Percentiles rank a stretch among this genome's conserved stretches.
Conservation (phyloP, 2,329 filamentous ascomycete genomes). For the Orbilia oligospora region DNA sequence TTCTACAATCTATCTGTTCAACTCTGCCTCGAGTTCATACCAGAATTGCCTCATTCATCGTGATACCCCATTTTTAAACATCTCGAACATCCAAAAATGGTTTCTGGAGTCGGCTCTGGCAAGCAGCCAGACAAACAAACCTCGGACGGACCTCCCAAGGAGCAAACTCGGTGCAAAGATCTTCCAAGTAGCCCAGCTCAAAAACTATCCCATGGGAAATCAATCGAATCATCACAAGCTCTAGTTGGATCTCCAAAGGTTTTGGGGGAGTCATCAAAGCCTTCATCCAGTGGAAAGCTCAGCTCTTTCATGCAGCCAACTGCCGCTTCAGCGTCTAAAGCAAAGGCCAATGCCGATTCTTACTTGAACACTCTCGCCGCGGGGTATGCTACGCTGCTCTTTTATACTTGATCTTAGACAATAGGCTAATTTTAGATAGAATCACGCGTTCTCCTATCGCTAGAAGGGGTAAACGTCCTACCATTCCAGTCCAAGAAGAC, state of each 20-base stretch:
- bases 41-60: too few species aligned
- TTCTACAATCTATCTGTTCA: too few species aligned
- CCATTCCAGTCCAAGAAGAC: too few species aligned
- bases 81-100: too few species aligned
- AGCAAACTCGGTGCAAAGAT: not conserved
- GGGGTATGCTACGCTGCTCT: not conserved
- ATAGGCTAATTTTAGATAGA: not conserved
- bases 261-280: too few species aligned
- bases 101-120: too few species aligned
- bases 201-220: not conserved
- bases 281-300: not conserved
- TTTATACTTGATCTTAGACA: not conserved
- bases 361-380: not conserved
- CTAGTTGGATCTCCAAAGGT: not conserved
- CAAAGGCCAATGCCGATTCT: not conserved
- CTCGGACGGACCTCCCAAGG: too few species aligned
- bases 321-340: not conserved
- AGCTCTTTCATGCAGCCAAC: slow-evolving; percentile 12
- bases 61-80: too few species aligned
- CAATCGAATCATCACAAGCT: not conserved
- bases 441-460: not conserved
- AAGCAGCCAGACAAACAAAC: too few species aligned
- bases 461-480: not conserved
- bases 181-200: not conserved
- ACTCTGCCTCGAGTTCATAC: too few species aligned